These are phyloP conservation scores for Gigaspora rosea DNA, from an alignment of 192 early-diverging fungal species.

Conservation along the genomic window DNA sequence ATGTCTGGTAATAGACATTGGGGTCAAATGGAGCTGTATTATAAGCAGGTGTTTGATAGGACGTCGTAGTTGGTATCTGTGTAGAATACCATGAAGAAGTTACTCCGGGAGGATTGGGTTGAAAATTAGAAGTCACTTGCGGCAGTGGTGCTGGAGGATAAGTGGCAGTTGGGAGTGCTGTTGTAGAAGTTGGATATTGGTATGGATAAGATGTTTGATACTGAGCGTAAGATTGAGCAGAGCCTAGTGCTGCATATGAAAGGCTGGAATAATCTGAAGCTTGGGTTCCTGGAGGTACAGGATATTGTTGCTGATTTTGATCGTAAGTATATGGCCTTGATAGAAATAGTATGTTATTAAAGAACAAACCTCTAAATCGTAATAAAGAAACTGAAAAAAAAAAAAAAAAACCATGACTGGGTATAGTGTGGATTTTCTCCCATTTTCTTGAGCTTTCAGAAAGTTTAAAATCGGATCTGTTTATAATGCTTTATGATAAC, in stretches of 20 bases:
- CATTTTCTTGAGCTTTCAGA: background rate
- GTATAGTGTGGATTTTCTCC: conserved; percentile 29
- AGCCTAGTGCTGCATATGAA: background rate
- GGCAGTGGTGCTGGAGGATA: conserved; percentile 24
- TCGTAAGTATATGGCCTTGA: conserved; percentile 20
- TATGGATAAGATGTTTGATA: background rate
- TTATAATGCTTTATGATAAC: too few relatives aligned
- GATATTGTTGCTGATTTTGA: conserved; percentile 27
- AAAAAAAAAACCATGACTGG: background rate
- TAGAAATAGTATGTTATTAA: too few relatives aligned
- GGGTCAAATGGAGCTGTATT: conserved; percentile 27
- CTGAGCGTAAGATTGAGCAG: background rate
- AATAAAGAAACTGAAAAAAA: too few relatives aligned
- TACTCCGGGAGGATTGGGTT: conserved; percentile 33
- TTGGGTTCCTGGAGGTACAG: conserved; percentile 29
- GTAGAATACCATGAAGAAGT: conserved; percentile 28
- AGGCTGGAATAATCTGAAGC: conserved; percentile 15
- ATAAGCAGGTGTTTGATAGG: conserved; percentile 3
- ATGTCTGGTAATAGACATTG: conserved; percentile 24
- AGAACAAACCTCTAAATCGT: too few relatives aligned
- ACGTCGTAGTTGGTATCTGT: conserved; percentile 21
- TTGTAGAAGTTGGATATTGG: background rate
- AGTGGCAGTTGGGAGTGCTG: background rate
- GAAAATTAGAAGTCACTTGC: conserved; percentile 26
- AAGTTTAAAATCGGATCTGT: too few relatives aligned